These are phyloP conservation scores for Cyberlindnera euphorbiae DNA, from an alignment of 805 yeast species.

Conservation along the genomic window DNA sequence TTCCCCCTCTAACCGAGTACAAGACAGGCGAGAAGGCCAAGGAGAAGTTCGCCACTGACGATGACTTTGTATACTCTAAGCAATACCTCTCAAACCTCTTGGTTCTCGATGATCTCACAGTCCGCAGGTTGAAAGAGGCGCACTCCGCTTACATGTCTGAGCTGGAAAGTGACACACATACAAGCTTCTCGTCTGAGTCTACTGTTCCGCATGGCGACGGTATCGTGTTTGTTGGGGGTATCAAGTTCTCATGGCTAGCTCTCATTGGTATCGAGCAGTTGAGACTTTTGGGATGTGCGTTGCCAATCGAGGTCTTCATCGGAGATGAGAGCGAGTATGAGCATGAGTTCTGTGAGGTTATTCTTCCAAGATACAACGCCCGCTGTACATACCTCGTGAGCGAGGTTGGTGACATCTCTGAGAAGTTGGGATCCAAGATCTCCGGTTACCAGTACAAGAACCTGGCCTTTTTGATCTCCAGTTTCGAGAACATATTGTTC, in stretches of 20 bases:
- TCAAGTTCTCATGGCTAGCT: constrained; percentile 66
- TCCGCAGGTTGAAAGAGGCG: constrained; percentile 31
- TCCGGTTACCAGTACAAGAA: constrained; percentile 62
- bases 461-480: constrained; percentile 61
- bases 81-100: constrained; percentile 41
- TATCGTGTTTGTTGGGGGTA: constrained; percentile 71
- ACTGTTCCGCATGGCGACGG: constrained; percentile 41
- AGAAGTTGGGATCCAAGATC: constrained; percentile 41
- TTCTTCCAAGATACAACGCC: constrained; percentile 57
- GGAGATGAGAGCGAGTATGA: constrained; percentile 65
- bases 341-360: constrained; percentile 53
- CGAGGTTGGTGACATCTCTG: constrained; percentile 47
- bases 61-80: constrained; percentile 39
- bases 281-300: constrained; percentile 52
- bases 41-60: constrained; percentile 38
- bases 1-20: constrained; percentile 41
- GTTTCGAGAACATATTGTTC: constrained; percentile 63
- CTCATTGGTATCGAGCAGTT: constrained; percentile 57
- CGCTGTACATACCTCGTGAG: constrained; percentile 59
- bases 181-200: constrained; percentile 26
- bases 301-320: constrained; percentile 71
- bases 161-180: constrained; percentile 34
- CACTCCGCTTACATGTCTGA: constrained; percentile 34
- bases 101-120: constrained; percentile 33
- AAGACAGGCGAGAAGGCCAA: constrained; percentile 36